phyloP scores from a whole-genome alignment of 129 eudicot species.

The Flaveria sonorensis region DNA sequence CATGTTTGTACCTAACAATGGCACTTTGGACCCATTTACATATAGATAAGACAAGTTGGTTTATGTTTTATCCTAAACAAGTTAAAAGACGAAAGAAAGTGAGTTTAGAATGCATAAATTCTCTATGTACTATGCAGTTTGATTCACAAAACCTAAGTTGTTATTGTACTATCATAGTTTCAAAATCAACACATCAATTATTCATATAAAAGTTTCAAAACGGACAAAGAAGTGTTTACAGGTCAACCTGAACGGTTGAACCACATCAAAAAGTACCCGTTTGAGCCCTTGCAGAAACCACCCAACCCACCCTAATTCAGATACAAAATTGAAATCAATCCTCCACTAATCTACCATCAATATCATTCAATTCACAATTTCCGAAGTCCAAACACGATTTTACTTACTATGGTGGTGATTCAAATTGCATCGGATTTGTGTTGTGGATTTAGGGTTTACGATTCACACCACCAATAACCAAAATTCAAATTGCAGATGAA shows the following conservation, averaged over 20 bases:
- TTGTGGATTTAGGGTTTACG: neutral
- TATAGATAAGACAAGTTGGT: neutral
- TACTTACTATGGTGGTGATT: too few relatives aligned
- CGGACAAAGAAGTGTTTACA: neutral
- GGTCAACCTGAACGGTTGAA: neutral
- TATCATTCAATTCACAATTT: neutral
- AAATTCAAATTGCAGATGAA: neutral
- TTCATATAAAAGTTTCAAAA: neutral
- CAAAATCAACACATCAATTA: neutral
- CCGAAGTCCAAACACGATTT: too few relatives aligned
- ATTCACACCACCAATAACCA: neutral
- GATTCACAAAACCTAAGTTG: neutral
- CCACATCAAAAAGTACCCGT: neutral
- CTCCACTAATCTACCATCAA: neutral
- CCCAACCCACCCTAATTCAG: neutral
- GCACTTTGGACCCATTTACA: neutral
- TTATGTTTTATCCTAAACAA: neutral
- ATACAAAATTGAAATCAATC: neutral
- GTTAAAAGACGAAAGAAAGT: neutral
- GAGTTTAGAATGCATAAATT: neutral
- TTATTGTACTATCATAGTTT: neutral
- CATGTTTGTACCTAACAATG: neutral
- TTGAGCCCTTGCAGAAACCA: neutral
- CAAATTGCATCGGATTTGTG: neutral
- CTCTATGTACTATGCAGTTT: neutral